phyloP scores from a whole-genome alignment of 768 basidiomycete species.

The Termitomyces sp. region DNA sequence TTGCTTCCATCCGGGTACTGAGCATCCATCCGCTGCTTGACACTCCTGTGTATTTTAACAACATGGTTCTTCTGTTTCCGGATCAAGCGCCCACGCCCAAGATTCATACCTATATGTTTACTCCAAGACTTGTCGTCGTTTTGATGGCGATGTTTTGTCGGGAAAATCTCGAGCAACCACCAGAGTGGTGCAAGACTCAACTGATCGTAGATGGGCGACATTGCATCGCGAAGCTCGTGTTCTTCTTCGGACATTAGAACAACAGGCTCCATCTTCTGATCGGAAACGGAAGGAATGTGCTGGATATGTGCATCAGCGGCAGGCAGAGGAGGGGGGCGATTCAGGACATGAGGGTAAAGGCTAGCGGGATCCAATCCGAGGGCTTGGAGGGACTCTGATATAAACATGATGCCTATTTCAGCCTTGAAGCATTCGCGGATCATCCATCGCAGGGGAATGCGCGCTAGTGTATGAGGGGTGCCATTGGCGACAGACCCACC shows the following conservation, averaged over 20 bases:
- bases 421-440: slow-evolving; percentile 60
- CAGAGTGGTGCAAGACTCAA: slow-evolving; percentile 37
- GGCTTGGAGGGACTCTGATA: slow-evolving; percentile 34
- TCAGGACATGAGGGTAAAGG: slow-evolving; percentile 31
- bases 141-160: slow-evolving; percentile 33
- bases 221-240: slow-evolving; percentile 49
- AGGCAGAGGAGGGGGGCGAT: slow-evolving; percentile 27
- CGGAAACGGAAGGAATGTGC: slow-evolving; percentile 8
- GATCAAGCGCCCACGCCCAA: slow-evolving; percentile 36
- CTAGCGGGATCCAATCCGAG: slow-evolving; percentile 38
- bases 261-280: too few relatives aligned
- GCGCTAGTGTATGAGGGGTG: slow-evolving; percentile 38
- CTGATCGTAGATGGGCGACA: slow-evolving; percentile 49
- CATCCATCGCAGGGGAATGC: slow-evolving; percentile 65
- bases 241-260: too few relatives aligned
- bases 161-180: slow-evolving; percentile 64
- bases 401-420: slow-evolving; percentile 57
- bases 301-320: slow-evolving; percentile 16
- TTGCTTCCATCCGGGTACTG: too few relatives aligned
- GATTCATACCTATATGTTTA: slow-evolving; percentile 24
- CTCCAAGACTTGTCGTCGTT: slow-evolving; percentile 27
- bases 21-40: slow-evolving; percentile 54
- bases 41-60: slow-evolving; percentile 45
- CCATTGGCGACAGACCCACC: slow-evolving; percentile 46
- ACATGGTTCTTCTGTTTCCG: slow-evolving; percentile 34